phyloP scores from a whole-genome alignment of 306 rosid species.

The Geum urbanum region DNA sequence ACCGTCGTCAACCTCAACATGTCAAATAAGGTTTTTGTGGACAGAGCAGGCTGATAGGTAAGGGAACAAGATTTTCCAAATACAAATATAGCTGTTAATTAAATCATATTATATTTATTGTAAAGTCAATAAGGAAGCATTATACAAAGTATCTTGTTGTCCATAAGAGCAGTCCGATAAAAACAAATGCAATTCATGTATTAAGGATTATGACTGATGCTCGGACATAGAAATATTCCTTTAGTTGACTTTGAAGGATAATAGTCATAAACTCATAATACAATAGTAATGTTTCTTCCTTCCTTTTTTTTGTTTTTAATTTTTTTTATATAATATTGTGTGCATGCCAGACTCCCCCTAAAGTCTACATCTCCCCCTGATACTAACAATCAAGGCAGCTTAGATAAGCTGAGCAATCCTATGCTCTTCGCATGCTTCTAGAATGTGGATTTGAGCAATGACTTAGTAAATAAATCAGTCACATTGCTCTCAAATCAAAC shows the following conservation, averaged over 20 bases:
- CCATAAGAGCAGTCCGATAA: neutral
- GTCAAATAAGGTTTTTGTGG: conserved; percentile 64
- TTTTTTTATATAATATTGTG: neutral
- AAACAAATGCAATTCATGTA: neutral
- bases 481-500: too few relatives aligned
- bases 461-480: too few relatives aligned
- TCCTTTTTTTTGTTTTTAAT: neutral
- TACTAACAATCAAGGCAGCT: too few relatives aligned
- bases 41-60: conserved; percentile 87
- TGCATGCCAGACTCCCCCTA: too few relatives aligned
- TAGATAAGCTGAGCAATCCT: too few relatives aligned
- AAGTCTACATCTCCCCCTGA: too few relatives aligned
- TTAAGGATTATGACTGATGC: neutral
- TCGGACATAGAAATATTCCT: neutral
- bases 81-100: neutral
- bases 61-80: neutral
- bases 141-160: neutral
- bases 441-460: too few relatives aligned
- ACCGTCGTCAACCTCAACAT: conserved; percentile 48
- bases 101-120: neutral
- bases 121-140: neutral
- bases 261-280: too few relatives aligned
- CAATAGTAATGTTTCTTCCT: neutral
- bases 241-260: neutral
- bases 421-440: too few relatives aligned